Percentiles rank a stretch among this genome's conserved stretches.
phyloP scores from a whole-genome alignment of 176 grass and related monocot genomes.

The Olyra latifolia region DNA sequence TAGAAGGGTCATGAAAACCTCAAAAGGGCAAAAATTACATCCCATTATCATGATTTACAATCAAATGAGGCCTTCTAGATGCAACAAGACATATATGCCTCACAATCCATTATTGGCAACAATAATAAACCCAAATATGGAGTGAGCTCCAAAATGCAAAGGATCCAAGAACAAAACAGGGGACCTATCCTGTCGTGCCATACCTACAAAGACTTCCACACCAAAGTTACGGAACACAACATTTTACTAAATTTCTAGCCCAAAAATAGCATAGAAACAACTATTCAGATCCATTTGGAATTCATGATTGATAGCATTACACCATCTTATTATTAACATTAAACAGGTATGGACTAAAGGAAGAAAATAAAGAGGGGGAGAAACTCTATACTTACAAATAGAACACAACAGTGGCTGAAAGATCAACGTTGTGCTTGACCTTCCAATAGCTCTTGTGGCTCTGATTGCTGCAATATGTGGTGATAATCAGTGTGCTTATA shows the following conservation, averaged over 20 bases:
- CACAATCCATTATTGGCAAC: not conserved
- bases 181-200: not conserved
- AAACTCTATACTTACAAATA: conserved; percentile 9
- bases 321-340: not conserved
- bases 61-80: not conserved
- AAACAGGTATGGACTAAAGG: not conserved
- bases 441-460: conserved; percentile 2
- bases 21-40: not conserved
- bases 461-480: not conserved
- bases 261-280: not conserved
- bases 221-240: not conserved
- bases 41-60: not conserved
- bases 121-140: not conserved
- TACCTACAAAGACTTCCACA: not conserved
- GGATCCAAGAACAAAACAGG: not conserved
- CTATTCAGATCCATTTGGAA: not conserved
- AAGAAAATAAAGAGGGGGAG: not conserved
- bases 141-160: not conserved
- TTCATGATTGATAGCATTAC: conserved; percentile 8
- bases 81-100: not conserved
- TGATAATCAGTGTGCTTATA: conserved; percentile 28
- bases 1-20: not conserved
- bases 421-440: not conserved
- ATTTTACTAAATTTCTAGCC: not conserved
- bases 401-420: not conserved